Percentiles rank a stretch among this genome's conserved stretches.
Conservation (phyloP, 768 basidiomycete species). For the Hygrocybe coccinea region DNA sequence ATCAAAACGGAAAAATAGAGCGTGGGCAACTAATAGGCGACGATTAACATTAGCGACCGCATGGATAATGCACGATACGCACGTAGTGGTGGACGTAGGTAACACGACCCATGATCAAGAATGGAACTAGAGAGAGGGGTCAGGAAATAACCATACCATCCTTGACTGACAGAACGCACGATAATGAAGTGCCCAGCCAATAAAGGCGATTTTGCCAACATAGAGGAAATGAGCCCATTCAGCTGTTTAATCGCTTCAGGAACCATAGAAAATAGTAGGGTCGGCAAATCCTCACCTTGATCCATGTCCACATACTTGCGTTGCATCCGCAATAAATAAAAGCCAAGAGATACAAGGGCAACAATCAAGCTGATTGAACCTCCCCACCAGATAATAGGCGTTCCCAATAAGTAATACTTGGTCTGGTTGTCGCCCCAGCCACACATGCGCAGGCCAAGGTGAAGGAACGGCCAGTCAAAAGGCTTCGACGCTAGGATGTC, state of each 20-base stretch:
- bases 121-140: constrained; percentile 59
- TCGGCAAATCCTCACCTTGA: constrained; percentile 50
- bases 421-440: constrained; percentile 85
- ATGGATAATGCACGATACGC: constrained; percentile 28
- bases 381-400: constrained; percentile 92
- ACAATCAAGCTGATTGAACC: constrained; percentile 60
- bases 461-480: constrained; percentile 89
- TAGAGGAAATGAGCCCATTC: constrained; percentile 96
- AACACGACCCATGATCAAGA: constrained; percentile 96
- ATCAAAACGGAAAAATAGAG: constrained; percentile 96
- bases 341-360: constrained; percentile 46
- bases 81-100: constrained; percentile 97
- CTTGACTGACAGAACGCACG: constrained; percentile 41
- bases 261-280: not conserved
- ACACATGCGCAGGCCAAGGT: constrained; percentile 91
- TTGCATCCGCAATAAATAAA: constrained; percentile 80
- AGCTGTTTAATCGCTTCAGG: constrained; percentile 36
- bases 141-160: not conserved
- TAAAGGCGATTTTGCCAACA: constrained; percentile 84
- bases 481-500: constrained; percentile 94
- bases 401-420: constrained; percentile 93
- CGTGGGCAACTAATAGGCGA: constrained; percentile 67
- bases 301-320: constrained; percentile 91
- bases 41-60: constrained; percentile 1
- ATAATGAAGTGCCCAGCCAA: constrained; percentile 91